A percentile compares a stretch with the other conserved stretches of the same genome.
phyloP scores from a whole-genome alignment of 495 filamentous ascomycete genomes.

The Trichocladium antarcticum region DNA sequence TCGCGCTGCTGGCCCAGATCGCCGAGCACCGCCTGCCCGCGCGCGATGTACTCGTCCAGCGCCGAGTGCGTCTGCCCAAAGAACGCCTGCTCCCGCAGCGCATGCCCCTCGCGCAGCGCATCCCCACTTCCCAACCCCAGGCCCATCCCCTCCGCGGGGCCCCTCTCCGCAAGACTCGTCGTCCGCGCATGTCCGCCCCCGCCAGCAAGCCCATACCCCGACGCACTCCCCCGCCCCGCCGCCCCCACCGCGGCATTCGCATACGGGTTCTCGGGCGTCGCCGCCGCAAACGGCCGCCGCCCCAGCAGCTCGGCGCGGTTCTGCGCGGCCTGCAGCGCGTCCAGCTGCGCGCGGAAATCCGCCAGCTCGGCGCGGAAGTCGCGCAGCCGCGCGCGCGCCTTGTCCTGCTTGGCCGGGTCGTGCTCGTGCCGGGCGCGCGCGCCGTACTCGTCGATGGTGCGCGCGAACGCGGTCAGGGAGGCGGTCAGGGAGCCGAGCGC shows the following conservation, averaged over 20 bases:
- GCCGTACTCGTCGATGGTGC: constrained; percentile 90
- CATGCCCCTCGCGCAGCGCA: constrained; percentile 62
- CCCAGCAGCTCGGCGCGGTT: constrained; percentile 80
- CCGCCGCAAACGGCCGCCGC: constrained; percentile 71
- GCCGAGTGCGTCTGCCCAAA: constrained; percentile 64
- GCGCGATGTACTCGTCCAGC: constrained; percentile 86
- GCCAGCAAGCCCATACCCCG: constrained; percentile 20
- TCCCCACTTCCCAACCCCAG: constrained; percentile 47
- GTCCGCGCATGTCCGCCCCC: constrained; percentile 22
- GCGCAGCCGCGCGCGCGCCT: constrained; percentile 74
- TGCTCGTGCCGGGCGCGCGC: constrained; percentile 76
- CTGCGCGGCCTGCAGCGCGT: constrained; percentile 58
- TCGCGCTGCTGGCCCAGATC: constrained; percentile 86
- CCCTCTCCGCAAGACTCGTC: constrained; percentile 19
- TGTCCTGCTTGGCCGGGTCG: constrained; percentile 75
- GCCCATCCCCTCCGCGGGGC: constrained; percentile 14
- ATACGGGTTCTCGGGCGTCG: constrained; percentile 94
- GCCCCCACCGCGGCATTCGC: constrained; percentile 41
- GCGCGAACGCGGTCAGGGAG: constrained; percentile 75
- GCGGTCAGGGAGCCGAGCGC: constrained; percentile 48
- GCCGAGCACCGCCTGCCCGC: constrained; percentile 78
- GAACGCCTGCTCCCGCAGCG: constrained; percentile 85
- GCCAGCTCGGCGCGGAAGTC: constrained; percentile 73
- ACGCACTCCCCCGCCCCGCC: background rate
- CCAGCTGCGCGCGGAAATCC: constrained; percentile 67